These are phyloP conservation scores for Friedmanniomyces simplex DNA, from an alignment of 495 filamentous ascomycete genomes.

Conservation along the genomic window DNA sequence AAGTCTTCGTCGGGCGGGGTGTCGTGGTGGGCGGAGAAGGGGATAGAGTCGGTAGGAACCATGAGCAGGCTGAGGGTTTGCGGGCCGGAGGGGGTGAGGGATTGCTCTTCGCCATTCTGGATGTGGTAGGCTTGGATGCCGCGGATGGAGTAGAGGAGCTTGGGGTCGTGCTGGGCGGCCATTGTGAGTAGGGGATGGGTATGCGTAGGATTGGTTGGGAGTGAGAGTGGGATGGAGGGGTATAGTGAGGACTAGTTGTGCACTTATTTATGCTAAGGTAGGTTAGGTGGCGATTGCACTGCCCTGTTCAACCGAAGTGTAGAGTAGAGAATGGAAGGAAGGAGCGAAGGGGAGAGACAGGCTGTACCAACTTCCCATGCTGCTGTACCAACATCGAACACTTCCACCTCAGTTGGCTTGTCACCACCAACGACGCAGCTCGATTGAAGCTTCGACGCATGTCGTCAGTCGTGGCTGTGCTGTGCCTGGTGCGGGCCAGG, in stretches of 20 bases:
- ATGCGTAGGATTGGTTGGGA: background rate
- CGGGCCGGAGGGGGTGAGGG: constrained; percentile 71
- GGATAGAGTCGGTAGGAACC: constrained; percentile 75
- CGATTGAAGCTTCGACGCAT: background rate
- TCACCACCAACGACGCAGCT: background rate
- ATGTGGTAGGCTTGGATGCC: constrained; percentile 82
- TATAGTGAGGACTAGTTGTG: too few species aligned
- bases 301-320: background rate
- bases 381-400: too few species aligned
- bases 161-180: constrained; percentile 53
- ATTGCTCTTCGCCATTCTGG: constrained; percentile 72
- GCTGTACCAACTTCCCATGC: background rate
- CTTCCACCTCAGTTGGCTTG: too few species aligned
- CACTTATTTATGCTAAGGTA: too few species aligned
- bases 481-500: background rate
- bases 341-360: background rate
- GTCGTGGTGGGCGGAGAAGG: constrained; percentile 43
- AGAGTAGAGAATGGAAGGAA: background rate
- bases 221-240: too few species aligned
- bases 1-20: constrained; percentile 74
- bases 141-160: constrained; percentile 70
- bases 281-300: too few species aligned
- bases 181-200: constrained; percentile 20
- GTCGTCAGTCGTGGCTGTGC: background rate
- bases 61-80: constrained; percentile 86